Percentiles rank a stretch among this genome's conserved stretches.
These are phyloP conservation scores for Colletotrichum kahawae DNA, from an alignment of 2,329 filamentous ascomycete species.

Conservation along the genomic window DNA sequence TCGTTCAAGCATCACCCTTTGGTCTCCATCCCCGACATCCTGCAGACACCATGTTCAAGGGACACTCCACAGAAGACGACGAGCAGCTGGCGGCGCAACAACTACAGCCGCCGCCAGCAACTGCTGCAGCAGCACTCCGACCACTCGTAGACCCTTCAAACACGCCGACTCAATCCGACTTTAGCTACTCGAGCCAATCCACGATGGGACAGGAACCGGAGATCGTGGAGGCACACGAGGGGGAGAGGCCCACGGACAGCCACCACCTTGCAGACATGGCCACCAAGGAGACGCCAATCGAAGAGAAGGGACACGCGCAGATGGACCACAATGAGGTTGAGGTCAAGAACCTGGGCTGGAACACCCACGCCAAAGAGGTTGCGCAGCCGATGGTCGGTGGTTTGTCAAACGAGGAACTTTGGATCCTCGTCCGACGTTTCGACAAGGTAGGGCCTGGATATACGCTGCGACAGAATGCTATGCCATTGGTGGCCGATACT, in stretches of 20 bases:
- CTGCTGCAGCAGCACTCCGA: not conserved
- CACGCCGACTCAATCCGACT: not conserved
- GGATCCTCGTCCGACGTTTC: conserved; percentile 74
- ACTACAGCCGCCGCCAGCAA: not conserved
- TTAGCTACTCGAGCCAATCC: conserved; percentile 11
- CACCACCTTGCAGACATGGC: conserved; percentile 40
- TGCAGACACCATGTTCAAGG: conserved; percentile 8
- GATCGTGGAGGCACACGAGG: conserved; percentile 29
- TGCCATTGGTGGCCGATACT: not conserved
- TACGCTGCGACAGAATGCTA: conserved; percentile 9
- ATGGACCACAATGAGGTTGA: conserved; percentile 55
- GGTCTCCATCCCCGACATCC: not conserved
- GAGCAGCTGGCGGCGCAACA: conserved; percentile 2
- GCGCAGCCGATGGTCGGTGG: conserved; percentile 68
- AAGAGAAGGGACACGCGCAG: conserved; percentile 51
- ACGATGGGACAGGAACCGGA: conserved; percentile 30
- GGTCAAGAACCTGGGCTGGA: conserved; percentile 74
- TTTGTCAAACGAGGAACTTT: conserved; percentile 74
- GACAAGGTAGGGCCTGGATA: conserved; percentile 54
- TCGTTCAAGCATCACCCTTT: too few species aligned
- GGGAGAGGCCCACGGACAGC: conserved; percentile 37
- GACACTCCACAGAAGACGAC: not conserved
- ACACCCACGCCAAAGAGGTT: conserved; percentile 61
- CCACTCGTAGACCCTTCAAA: not conserved
- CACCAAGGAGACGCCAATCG: conserved; percentile 28